phyloP scores from a whole-genome alignment of 75 land plant species.

The Pinus taeda region DNA sequence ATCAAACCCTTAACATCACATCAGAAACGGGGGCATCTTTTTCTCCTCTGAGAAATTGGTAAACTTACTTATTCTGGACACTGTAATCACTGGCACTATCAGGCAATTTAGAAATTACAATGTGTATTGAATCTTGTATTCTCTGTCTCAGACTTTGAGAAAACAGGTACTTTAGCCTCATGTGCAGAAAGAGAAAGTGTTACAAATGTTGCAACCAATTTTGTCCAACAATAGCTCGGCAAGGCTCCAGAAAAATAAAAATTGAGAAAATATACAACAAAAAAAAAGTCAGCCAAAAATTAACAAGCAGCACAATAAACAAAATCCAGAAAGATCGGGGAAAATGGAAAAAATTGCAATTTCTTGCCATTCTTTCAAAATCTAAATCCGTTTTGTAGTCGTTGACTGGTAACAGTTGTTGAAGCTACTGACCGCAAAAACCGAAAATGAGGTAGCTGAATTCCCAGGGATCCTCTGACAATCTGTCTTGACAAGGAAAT shows the following conservation, averaged over 20 bases:
- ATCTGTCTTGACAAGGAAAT: slow-evolving; percentile 59
- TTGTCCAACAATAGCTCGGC: too few relatives aligned
- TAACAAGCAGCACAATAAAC: not conserved
- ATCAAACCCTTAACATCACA: not conserved
- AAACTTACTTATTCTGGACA: not conserved
- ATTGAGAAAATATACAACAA: not conserved
- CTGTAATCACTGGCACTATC: not conserved
- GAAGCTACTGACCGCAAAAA: slow-evolving; percentile 58
- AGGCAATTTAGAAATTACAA: not conserved
- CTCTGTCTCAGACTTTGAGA: not conserved
- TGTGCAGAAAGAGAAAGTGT: too few relatives aligned
- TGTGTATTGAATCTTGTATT: not conserved
- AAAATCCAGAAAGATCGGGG: too few relatives aligned
- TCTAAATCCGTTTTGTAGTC: not conserved
- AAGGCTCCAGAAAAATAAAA: not conserved
- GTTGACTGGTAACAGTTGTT: not conserved
- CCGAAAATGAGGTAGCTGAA: slow-evolving; percentile 60
- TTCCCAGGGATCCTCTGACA: slow-evolving; percentile 78
- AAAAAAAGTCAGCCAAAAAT: not conserved
- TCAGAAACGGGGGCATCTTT: not conserved
- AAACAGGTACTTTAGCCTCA: too few relatives aligned
- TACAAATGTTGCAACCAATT: too few relatives aligned
- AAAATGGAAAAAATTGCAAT: not conserved
- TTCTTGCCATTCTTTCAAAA: too few relatives aligned
- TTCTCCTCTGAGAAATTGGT: not conserved